Evolutionary conservation across 2,329 filamentous ascomycete genomes (phyloP).

Genomic region (Fusarium sp.): DNA sequence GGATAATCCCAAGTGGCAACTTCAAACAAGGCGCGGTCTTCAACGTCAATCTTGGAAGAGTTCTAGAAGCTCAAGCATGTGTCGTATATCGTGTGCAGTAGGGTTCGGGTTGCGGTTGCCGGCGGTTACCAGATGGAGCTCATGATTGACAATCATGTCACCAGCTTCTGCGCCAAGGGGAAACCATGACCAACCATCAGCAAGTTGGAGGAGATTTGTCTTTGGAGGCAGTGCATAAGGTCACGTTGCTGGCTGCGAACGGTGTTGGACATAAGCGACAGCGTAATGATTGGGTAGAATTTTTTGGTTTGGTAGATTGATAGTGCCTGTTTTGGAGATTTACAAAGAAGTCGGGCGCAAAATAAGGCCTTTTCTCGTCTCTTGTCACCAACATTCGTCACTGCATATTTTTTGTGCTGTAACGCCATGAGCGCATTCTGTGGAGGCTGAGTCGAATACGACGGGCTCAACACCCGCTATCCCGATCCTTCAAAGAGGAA

Average conservation of each 20-base stretch:
- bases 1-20: constrained; percentile 16
- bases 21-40: constrained; percentile 16
- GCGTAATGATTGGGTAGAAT: constrained; percentile 21
- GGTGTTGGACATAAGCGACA: background rate
- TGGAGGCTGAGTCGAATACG: constrained; percentile 21
- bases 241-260: constrained; percentile 21
- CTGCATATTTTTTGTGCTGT: background rate
- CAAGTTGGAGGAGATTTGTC: constrained; percentile 13
- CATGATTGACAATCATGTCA: constrained; percentile 4
- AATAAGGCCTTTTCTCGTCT: background rate
- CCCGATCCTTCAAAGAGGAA: background rate
- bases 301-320: constrained; percentile 19
- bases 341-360: constrained; percentile 25
- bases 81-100: background rate
- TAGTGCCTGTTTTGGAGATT: constrained; percentile 11
- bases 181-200: constrained; percentile 22
- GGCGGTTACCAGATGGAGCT: constrained; percentile 29
- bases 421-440: constrained; percentile 10
- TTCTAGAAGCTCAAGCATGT: constrained; percentile 28
- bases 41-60: constrained; percentile 5
- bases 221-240: constrained; percentile 31
- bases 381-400: background rate
- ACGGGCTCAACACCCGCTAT: background rate
- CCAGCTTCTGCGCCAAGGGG: constrained; percentile 23
- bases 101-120: constrained; percentile 15